Evolutionary conservation across 176 grass and related monocot genomes (phyloP), one percentile per base, ranked within the genome.

Genomic region (Avena atlantica): DNA sequence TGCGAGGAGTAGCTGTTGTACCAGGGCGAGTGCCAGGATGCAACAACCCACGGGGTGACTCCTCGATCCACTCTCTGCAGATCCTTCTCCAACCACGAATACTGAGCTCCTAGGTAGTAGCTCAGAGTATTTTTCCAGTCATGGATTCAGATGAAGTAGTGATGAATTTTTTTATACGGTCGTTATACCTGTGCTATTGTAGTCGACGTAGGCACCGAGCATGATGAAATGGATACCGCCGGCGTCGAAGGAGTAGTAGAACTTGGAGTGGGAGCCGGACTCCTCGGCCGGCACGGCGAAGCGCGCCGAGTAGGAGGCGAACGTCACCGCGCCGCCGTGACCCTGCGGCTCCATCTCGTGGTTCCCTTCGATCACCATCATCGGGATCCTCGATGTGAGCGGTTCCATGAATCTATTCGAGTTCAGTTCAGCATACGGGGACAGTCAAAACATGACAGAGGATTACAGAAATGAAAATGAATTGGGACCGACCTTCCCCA

Each of bases 311-410:
- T 98, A 98, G n/a, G 96, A 95, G 25, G 88, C 79, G 12, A 95
- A 98, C 20, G 90, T 94, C 59, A 92, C 79, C 17, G 64, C 84
- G 23, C 87, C 91, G 47, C 84, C 88, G 12, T 94, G 96, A 15
- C 89, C 90, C 85, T 98, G 96, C 15, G 92, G 96, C 48, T 98
- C 96, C 5, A 95, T 95, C 82, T 98, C 96, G 17, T 98, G 96
- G 86, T 98, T 98, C 56, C 96, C 93, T 88, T 96, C 96, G 3
- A 92, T 94, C 17, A 95, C 90, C 96, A 98, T 98, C 92, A 92
- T 89, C 2, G 93, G 90, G 20, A 95, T 73, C 78, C 72, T 98
- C 8, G 92, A 98, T 31, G 69, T 88, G 11, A 95, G 76, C 0
- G 92, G 90, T 59, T 98, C 93, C 93, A 95, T 95, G 87, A 98